Evolutionary conservation across 2,329 filamentous ascomycete species (phyloP), one percentile per base, ranked within the genome.

Genomic region (Apiospora saccharicola): DNA sequence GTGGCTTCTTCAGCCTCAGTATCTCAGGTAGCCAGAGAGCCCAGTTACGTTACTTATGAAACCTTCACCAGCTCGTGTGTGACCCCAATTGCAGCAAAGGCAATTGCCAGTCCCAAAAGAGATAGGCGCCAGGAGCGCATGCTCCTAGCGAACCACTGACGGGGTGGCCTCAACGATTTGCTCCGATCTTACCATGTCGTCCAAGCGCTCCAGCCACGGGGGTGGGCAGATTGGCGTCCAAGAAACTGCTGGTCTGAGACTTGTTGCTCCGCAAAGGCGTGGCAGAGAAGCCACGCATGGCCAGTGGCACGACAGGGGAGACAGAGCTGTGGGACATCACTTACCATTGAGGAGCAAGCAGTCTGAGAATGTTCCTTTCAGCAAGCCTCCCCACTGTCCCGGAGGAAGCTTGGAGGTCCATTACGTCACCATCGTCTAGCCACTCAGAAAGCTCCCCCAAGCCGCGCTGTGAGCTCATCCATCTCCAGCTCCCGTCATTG

Each of bases 81-180:
- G 57, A 64, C 34, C 30, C 30, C 57, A 64, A 53, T 70, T 70
- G 26, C 14, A 34, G 16, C 5, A 41, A 49, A 70, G 43, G 30
- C 53, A 41, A 41, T 64, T 64, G 34, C 57, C 57, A 64, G 30
- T 43, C 43, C 57, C 57, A 26, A 43, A 68, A 49, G 67, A 64
- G 57, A 70, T 70, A 51, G 41, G 47, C 69, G 34, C 37, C 57
- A 71, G 73, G 73, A 74, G 73, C 49, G 71, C 53, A n/a, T 74
- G 73, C 72, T 74, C 72, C 73, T 73, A 73, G 72, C 73, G 72
- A 74, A 70, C 57, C 43, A 68, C 69, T 64, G 68, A 64, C 37
- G 71, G 70, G 49, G 24, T 49, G 22, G 61, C 34, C 57, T 26
- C 43, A 72, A 64, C 57, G 30, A 64, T 41, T 64, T 37, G 57